Percentiles rank a stretch among this genome's conserved stretches.
Evolutionary conservation across 2,329 filamentous ascomycete species (phyloP).

Genomic region (Aspergillus sp.): DNA sequence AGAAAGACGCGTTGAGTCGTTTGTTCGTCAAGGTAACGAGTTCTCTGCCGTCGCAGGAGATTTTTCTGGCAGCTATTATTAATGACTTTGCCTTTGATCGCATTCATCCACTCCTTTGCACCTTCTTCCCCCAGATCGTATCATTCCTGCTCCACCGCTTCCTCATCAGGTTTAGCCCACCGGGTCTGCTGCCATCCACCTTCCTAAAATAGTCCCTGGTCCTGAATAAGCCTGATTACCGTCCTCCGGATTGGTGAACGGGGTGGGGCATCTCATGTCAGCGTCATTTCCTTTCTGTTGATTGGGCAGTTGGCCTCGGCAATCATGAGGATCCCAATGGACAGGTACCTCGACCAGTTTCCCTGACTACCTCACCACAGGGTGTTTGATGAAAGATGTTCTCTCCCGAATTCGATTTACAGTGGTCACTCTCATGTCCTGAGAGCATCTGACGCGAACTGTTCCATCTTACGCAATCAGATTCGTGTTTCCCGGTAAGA

Average conservation of each 20-base stretch:
- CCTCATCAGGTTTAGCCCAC: conserved; percentile 24
- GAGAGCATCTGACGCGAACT: no score
- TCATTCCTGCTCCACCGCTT: conserved; percentile 24
- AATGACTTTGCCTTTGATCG: not conserved
- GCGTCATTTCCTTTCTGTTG: conserved; percentile 10
- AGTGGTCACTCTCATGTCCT: no score
- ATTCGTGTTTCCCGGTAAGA: no score
- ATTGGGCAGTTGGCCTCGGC: conserved; percentile 14
- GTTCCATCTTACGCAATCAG: no score
- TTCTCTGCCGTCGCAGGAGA: not conserved
- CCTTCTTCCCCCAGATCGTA: conserved; percentile 27
- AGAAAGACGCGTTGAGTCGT: no score
- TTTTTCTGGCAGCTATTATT: not conserved
- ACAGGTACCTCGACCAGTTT: not conserved
- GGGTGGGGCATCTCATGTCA: conserved; percentile 11
- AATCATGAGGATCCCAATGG: not conserved
- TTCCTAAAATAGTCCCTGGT: conserved; percentile 18
- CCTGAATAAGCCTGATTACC: conserved; percentile 28
- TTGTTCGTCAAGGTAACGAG: not conserved
- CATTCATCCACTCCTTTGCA: conserved; percentile 7
- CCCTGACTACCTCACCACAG: no score
- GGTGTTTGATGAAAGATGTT: no score
- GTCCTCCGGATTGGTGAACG: conserved; percentile 19
- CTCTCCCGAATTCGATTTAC: not conserved
- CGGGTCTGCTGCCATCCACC: conserved; percentile 17